phyloP scores from a whole-genome alignment of 2,329 filamentous ascomycete species.

The Cryoendolithus antarcticus region DNA sequence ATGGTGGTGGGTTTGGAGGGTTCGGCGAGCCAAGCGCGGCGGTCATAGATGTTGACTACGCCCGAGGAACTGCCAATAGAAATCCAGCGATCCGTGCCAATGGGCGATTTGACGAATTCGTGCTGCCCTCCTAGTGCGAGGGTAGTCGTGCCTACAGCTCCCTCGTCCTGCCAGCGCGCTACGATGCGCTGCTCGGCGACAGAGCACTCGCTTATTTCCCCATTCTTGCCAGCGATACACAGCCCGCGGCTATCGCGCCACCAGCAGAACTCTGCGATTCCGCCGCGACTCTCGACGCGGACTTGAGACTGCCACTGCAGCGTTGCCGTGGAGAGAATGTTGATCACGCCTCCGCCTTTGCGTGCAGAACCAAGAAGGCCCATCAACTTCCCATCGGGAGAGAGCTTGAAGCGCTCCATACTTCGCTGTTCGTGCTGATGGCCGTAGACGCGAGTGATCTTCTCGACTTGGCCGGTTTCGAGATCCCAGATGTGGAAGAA shows the following conservation, averaged over 20 bases:
- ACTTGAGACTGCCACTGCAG: constrained; percentile 81
- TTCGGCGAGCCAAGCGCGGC: constrained; percentile 43
- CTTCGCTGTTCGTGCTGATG: constrained; percentile 70
- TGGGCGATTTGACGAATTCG: constrained; percentile 37
- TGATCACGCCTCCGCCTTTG: constrained; percentile 81
- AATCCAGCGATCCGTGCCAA: constrained; percentile 80
- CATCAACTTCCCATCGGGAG: constrained; percentile 76
- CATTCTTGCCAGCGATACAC: constrained; percentile 71
- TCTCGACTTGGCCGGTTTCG: constrained; percentile 66
- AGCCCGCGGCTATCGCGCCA: constrained; percentile 76
- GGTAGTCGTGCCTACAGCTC: constrained; percentile 73
- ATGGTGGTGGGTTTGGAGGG: constrained; percentile 6
- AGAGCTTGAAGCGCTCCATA: constrained; percentile 84
- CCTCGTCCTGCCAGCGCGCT: constrained; percentile 80
- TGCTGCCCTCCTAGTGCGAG: constrained; percentile 63
- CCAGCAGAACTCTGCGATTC: constrained; percentile 86
- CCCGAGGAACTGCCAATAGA: constrained; percentile 76
- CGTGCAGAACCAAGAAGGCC: constrained; percentile 65
- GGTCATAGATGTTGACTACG: constrained; percentile 89
- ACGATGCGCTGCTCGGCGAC: constrained; percentile 56
- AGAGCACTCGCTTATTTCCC: constrained; percentile 83
- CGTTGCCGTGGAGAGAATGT: constrained; percentile 66
- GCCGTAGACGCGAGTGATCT: constrained; percentile 63
- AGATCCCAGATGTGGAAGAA: constrained; percentile 96
- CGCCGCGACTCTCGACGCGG: constrained; percentile 67